These are phyloP conservation scores for Albizia julibrissin DNA, from an alignment of 306 rosid genomes.

Conservation along the genomic window DNA sequence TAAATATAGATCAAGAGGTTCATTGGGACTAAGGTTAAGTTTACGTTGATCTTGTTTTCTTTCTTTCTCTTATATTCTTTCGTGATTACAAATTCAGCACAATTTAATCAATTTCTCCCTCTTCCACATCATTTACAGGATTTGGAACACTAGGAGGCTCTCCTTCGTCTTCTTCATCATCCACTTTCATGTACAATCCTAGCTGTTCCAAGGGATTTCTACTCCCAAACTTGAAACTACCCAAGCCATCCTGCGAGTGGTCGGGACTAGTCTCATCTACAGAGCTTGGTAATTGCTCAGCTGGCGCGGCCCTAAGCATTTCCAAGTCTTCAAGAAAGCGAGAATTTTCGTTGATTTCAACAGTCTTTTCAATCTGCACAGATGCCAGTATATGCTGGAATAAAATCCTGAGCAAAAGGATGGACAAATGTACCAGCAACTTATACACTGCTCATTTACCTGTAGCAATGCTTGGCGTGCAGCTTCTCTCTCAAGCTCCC, in stretches of 20 bases:
- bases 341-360: constrained; percentile 79
- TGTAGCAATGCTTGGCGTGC: constrained; percentile 78
- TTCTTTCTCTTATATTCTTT: constrained; percentile 12
- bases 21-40: constrained; percentile 27
- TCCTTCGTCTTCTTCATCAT: constrained; percentile 81
- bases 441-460: constrained; percentile 45
- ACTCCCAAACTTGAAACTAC: constrained; percentile 72
- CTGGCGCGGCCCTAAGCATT: constrained; percentile 69
- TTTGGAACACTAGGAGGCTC: constrained; percentile 52
- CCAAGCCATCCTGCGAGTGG: constrained; percentile 65
- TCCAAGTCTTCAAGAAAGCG: constrained; percentile 77
- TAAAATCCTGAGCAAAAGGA: constrained; percentile 28
- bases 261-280: constrained; percentile 77
- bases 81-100: constrained; percentile 26
- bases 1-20: constrained; percentile 13
- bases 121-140: constrained; percentile 71
- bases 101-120: constrained; percentile 79
- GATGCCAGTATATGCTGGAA: constrained; percentile 32
- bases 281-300: constrained; percentile 61
- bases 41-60: constrained; percentile 17
- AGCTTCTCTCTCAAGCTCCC: constrained; percentile 89
- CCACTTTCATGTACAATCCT: constrained; percentile 76
- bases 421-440: constrained; percentile 14
- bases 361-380: constrained; percentile 83
- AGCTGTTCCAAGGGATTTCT: constrained; percentile 76